A percentile compares a stretch with the other conserved stretches of the same genome.
Evolutionary conservation across 2,329 filamentous ascomycete species (phyloP).

Genomic region (Aspergillus cejpii): DNA sequence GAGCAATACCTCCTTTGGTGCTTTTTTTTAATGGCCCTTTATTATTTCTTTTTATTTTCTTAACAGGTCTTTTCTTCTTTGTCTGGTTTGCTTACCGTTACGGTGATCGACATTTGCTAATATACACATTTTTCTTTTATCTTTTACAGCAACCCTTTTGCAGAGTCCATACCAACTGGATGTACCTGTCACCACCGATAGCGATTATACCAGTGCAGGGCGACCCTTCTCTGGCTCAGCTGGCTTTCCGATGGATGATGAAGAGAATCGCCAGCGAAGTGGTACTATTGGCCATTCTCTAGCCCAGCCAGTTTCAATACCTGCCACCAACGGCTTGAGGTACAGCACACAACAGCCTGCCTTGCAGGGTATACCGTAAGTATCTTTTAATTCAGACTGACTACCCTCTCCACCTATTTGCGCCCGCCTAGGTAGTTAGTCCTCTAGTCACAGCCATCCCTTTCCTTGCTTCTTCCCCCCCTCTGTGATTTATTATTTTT

Average conservation of each 20-base stretch:
- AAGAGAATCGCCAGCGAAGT: constrained; percentile 49
- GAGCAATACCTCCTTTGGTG: constrained; percentile 7
- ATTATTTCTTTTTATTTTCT: constrained; percentile 19
- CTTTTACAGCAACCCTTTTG: constrained; percentile 28
- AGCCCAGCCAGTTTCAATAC: constrained; percentile 41
- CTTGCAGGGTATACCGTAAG: constrained; percentile 51
- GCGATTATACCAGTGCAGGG: constrained; percentile 36
- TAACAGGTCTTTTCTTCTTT: constrained; percentile 2
- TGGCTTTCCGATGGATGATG: constrained; percentile 34
- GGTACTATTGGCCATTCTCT: constrained; percentile 44
- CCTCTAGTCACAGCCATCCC: constrained; percentile 31
- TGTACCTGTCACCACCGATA: constrained; percentile 35
- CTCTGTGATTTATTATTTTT: constrained; percentile 13
- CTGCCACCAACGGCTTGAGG: constrained; percentile 45
- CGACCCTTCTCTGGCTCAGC: constrained; percentile 31
- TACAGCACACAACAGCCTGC: constrained; percentile 48
- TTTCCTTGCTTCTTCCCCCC: constrained; percentile 16
- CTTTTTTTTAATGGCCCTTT: constrained; percentile 16
- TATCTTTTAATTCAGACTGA: constrained; percentile 37
- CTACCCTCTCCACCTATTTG: constrained; percentile 30
- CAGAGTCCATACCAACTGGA: constrained; percentile 36
- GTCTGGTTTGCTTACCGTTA: constrained; percentile 7
- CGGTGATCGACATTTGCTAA: constrained; percentile 12
- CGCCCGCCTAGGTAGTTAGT: constrained; percentile 18
- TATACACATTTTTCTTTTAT: too few relatives aligned